Base-by-base conservation (phyloP, 306 rosid genomes). In the Castanea mollissima region DNA sequence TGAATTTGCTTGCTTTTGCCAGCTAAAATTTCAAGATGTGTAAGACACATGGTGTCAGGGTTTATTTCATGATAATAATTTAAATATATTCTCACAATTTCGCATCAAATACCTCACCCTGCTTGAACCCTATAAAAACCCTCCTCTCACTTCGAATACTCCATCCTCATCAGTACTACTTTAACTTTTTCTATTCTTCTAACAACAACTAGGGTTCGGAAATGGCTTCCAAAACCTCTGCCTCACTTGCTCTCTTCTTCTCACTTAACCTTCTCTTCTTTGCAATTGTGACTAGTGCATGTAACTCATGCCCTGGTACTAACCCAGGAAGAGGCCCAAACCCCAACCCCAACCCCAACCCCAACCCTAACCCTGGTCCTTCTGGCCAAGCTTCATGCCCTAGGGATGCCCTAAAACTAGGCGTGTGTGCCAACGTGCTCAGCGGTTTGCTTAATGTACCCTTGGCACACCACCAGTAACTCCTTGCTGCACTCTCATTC, bases 181-280 rank as follows among this genome's bases (percentile, higher is more conserved):
- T 46, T 8, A 32, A 31, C 51, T 64, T 63, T n/a, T 27, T 31
- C 34, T 59, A 4, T n/a, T 1, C 3, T 13, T 35, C 34, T 5
- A 64, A 4, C 31, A 7, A 44, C 19, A 15, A 21, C 70, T 54
- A 76, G 77, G 82, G 77, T 69, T 52, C 55, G 67, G 44, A 78
- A 29, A 92, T 91, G 96, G 89, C 85, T 83, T 83, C 96, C 76
- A 92, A 86, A 87, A 74, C 79, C 13, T n/a, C 69, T 38, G 75
- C 91, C 51, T 85, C 93, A 55, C 79, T 94, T 56, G 87, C 88
- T n/a, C 83, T 94, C 74, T 92, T 92, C 90, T 71, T 94, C 34
- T 80, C 49, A 4, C 74, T 92, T 81, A 92, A 94, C 80, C 63
- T 94, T 56, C 87, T 94, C 83, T 92, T 87, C 90, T 94, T 92